Conservation (phyloP, 1,284 basidiomycete genomes). For the Sanghuangporus weigelae region DNA sequence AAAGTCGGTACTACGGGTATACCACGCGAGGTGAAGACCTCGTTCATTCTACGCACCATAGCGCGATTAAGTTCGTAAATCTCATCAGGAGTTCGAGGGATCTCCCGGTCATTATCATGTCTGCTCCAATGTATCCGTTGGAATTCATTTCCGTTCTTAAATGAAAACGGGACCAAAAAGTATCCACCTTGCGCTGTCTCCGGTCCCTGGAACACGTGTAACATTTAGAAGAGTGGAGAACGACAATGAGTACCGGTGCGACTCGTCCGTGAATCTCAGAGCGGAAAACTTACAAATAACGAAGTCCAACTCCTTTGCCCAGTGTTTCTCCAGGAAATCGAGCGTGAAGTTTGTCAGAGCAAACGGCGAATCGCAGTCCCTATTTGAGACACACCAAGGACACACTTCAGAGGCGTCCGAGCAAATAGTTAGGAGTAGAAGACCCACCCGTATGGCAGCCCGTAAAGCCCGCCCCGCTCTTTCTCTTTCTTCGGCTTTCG, state of each 20-base stretch:
- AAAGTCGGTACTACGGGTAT: slow-evolving; percentile 83
- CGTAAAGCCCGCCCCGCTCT: slow-evolving; percentile 49
- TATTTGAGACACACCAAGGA: slow-evolving; percentile 27
- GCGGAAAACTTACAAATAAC: slow-evolving; percentile 60
- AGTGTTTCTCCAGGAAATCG: slow-evolving; percentile 75
- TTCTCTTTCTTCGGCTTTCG: slow-evolving; percentile 54
- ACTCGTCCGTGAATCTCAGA: neutral
- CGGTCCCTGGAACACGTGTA: slow-evolving; percentile 60
- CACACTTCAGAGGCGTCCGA: slow-evolving; percentile 1
- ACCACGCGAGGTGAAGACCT: slow-evolving; percentile 60
- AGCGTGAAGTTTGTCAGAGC: slow-evolving; percentile 77
- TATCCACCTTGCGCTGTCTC: slow-evolving; percentile 80
- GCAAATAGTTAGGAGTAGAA: neutral
- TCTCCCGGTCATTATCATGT: slow-evolving; percentile 81
- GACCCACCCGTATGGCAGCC: slow-evolving; percentile 54
- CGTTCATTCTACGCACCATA: slow-evolving; percentile 66
- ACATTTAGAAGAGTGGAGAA: neutral
- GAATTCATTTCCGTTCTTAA: neutral
- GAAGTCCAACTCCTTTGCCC: slow-evolving; percentile 85
- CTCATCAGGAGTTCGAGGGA: slow-evolving; percentile 78
- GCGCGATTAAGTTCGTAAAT: slow-evolving; percentile 75
- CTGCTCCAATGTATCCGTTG: slow-evolving; percentile 32
- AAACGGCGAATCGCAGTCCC: slow-evolving; percentile 84
- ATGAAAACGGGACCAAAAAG: neutral
- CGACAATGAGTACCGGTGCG: neutral